phyloP scores from a whole-genome alignment of 192 early-diverging fungal genomes.

The Podila verticillata region DNA sequence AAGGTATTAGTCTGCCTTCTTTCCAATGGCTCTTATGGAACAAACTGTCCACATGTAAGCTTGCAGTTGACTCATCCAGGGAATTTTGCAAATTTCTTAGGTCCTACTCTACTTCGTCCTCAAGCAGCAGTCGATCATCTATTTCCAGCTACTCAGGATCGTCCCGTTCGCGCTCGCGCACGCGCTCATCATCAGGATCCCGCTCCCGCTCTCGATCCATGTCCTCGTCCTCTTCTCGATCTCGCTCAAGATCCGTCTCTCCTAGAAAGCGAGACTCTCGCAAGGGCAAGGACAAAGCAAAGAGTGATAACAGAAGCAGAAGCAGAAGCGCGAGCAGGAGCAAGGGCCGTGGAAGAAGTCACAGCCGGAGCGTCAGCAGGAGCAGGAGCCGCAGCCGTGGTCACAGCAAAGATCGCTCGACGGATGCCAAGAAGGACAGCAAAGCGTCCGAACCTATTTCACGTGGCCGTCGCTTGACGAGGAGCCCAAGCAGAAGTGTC shows the following conservation, averaged over 20 bases:
- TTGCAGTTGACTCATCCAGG: too few species aligned
- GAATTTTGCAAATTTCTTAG: too few species aligned
- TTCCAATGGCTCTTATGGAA: not conserved
- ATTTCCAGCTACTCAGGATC: constrained; percentile 15
- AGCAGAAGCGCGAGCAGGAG: constrained; percentile 30
- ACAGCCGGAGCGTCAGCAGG: constrained; percentile 3
- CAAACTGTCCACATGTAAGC: not conserved
- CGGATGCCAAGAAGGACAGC: not conserved
- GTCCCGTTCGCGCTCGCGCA: constrained; percentile 11
- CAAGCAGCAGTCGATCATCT: constrained; percentile 20
- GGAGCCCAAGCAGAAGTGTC: constrained; percentile 16
- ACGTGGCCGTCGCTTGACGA: constrained; percentile 28
- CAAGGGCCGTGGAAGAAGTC: constrained; percentile 1
- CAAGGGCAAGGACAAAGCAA: constrained; percentile 15
- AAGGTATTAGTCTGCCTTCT: not conserved
- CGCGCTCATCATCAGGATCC: constrained; percentile 21
- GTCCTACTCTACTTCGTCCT: constrained; percentile 19
- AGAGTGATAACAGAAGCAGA: constrained; percentile 27
- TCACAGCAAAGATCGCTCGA: not conserved
- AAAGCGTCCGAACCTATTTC: not conserved
- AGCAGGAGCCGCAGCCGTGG: constrained; percentile 7
- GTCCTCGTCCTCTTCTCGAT: constrained; percentile 21
- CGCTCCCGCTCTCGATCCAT: constrained; percentile 13
- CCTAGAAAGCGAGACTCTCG: constrained; percentile 11
- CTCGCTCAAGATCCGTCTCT: constrained; percentile 20